Percentiles rank a stretch among this genome's conserved stretches.
Conservation (phyloP, 345 rosid species). For the Dipteronia sinensis region DNA sequence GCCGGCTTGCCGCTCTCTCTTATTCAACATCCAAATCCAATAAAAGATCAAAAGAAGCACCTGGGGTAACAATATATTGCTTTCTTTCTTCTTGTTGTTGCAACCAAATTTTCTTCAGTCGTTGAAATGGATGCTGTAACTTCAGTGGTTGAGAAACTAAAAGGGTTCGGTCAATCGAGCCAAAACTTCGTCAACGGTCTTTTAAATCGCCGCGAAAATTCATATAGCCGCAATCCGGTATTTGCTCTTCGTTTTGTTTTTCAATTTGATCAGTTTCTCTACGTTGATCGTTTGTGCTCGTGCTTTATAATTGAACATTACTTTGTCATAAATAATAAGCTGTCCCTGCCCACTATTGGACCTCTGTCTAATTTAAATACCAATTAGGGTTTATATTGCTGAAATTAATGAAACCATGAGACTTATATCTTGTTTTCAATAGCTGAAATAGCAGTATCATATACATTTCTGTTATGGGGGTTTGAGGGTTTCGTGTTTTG, state of each 20-base stretch:
- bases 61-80: neutral
- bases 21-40: neutral
- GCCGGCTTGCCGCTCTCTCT: slow-evolving; percentile 17
- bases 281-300: neutral
- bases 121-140: slow-evolving; percentile 58
- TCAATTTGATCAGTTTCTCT: neutral
- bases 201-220: slow-evolving; percentile 36
- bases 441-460: neutral
- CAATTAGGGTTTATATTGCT: neutral
- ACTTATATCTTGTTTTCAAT: neutral
- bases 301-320: neutral
- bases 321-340: neutral
- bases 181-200: slow-evolving; percentile 50
- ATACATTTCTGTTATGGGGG: no score
- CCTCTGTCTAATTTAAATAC: neutral
- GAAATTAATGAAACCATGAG: neutral
- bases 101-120: neutral
- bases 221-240: slow-evolving; percentile 71
- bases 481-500: no score
- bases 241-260: neutral
- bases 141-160: slow-evolving; percentile 49
- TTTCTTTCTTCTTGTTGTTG: neutral
- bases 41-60: neutral
- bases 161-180: slow-evolving; percentile 48
- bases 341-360: neutral